Percentiles rank a stretch among this genome's conserved stretches.
Conservation (phyloP, 345 rosid genomes). For the Microthlaspi erraticum region DNA sequence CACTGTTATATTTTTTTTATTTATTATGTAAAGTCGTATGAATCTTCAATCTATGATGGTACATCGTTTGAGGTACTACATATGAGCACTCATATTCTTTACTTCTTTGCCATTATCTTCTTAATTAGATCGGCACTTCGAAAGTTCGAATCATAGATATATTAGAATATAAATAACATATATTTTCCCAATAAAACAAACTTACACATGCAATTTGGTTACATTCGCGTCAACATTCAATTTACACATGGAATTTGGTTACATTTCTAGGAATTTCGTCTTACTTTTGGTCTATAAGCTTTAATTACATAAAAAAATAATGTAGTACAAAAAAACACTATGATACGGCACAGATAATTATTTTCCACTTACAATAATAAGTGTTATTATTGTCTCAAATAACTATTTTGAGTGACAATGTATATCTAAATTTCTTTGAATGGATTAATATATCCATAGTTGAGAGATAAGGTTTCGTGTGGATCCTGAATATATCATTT, state of each 20-base stretch:
- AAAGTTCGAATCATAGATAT: not conserved
- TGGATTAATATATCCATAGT: slow-evolving; percentile 1
- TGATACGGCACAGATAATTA: not conserved
- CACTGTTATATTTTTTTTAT: not conserved
- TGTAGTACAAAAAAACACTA: not conserved
- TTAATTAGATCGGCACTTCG: not conserved
- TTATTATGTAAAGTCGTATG: not conserved
- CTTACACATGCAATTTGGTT: not conserved
- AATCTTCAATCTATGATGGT: not conserved
- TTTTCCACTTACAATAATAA: not conserved
- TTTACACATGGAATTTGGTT: not conserved
- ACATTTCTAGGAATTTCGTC: not conserved
- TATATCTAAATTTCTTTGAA: not conserved
- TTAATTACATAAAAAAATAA: not conserved
- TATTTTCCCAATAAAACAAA: not conserved
- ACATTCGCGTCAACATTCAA: not conserved
- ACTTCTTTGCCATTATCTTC: slow-evolving; percentile 1
- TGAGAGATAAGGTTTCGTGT: slow-evolving; percentile 19
- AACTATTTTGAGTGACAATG: not conserved
- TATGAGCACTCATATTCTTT: not conserved
- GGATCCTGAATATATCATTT: slow-evolving; percentile 27
- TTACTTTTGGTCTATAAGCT: not conserved
- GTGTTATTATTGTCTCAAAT: no score
- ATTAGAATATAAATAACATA: not conserved
- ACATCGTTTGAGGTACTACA: slow-evolving; percentile 5